These are phyloP conservation scores for Cytospora chrysosperma DNA, from an alignment of 2,329 filamentous ascomycete genomes.

Conservation along the genomic window DNA sequence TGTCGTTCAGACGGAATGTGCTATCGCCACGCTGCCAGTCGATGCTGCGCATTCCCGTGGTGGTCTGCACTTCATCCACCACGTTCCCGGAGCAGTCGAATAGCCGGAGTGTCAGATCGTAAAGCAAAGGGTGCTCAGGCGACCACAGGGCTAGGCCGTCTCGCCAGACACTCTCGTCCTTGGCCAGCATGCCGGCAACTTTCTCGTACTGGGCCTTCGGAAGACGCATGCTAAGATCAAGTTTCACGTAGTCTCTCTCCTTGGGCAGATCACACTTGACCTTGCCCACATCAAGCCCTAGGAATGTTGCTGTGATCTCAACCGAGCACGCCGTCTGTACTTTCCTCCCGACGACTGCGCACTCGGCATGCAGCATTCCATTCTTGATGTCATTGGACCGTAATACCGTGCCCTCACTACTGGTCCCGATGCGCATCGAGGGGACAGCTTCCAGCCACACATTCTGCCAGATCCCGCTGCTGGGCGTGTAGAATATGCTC, in stretches of 20 bases:
- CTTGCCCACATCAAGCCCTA: conserved; percentile 46
- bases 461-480: conserved; percentile 57
- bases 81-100: conserved; percentile 40
- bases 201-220: conserved; percentile 38
- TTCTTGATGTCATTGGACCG: conserved; percentile 52
- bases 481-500: conserved; percentile 59
- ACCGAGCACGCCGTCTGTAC: conserved; percentile 48
- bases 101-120: conserved; percentile 54
- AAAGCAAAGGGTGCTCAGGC: conserved; percentile 56
- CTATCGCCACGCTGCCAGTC: conserved; percentile 58
- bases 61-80: conserved; percentile 58
- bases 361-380: conserved; percentile 49
- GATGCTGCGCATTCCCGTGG: conserved; percentile 60
- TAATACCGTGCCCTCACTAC: conserved; percentile 58
- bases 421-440: conserved; percentile 50
- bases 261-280: conserved; percentile 43
- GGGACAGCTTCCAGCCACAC: conserved; percentile 59
- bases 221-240: conserved; percentile 48
- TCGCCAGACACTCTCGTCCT: conserved; percentile 45
- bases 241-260: conserved; percentile 47
- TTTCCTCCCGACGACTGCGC: conserved; percentile 50
- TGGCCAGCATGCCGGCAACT: conserved; percentile 35
- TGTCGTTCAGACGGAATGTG: conserved; percentile 58
- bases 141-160: conserved; percentile 62
- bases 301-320: conserved; percentile 53